A percentile compares a stretch with the other conserved stretches of the same genome.
These are phyloP conservation scores for Euphrasia arctica DNA, from an alignment of 305 asterid species.

Conservation along the genomic window DNA sequence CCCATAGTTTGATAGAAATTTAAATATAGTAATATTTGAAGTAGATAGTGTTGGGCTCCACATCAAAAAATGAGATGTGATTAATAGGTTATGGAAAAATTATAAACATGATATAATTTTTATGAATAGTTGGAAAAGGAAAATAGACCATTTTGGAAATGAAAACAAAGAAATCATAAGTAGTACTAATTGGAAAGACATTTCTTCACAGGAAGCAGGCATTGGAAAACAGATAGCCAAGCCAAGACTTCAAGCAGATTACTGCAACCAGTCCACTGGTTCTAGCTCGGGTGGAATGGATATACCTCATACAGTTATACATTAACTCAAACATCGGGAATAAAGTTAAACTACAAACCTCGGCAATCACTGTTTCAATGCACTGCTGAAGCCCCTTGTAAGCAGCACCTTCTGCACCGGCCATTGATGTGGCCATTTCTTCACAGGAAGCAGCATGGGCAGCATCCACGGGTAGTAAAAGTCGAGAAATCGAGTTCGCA, in stretches of 20 bases:
- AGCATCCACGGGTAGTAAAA: slow-evolving; percentile 91
- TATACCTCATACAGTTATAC: not conserved
- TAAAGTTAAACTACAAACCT: slow-evolving; percentile 50
- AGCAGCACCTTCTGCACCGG: slow-evolving; percentile 95
- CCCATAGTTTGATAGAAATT: too few relatives aligned
- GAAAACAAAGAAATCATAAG: too few relatives aligned
- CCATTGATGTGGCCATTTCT: slow-evolving; percentile 98
- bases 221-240: not conserved
- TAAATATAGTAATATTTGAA: too few relatives aligned
- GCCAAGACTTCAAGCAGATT: not conserved
- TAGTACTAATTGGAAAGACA: slow-evolving; percentile 4
- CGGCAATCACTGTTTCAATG: slow-evolving; percentile 95
- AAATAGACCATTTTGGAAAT: too few relatives aligned
- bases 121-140: too few relatives aligned
- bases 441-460: slow-evolving; percentile 98
- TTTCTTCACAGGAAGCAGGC: not conserved
- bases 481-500: slow-evolving; percentile 87
- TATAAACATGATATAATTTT: too few relatives aligned
- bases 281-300: not conserved
- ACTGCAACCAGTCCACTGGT: too few relatives aligned
- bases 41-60: too few relatives aligned
- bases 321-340: slow-evolving; percentile 13
- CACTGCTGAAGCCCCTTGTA: slow-evolving; percentile 98
- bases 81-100: too few relatives aligned
- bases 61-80: too few relatives aligned